A percentile compares a stretch with the other conserved stretches of the same genome.
These are phyloP conservation scores for Cicer chorassanicum DNA, from an alignment of 306 rosid genomes.

Conservation along the genomic window DNA sequence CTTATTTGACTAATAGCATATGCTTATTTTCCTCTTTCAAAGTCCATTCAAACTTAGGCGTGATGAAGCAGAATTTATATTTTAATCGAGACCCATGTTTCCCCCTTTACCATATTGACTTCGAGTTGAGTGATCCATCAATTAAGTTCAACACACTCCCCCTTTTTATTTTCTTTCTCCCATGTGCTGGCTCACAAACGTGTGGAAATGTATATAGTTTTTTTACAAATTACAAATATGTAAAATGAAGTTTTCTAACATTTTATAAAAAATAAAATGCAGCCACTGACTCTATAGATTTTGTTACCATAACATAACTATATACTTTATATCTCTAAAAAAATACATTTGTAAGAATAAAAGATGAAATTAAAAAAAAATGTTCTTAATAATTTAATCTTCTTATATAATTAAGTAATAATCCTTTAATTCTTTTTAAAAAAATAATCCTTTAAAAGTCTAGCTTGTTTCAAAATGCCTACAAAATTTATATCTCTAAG, in stretches of 20 bases:
- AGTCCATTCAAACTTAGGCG: slow-evolving; percentile 33
- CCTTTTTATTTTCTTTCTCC: not conserved
- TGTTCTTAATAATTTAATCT: no score
- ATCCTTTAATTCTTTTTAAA: no score
- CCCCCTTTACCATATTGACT: not conserved
- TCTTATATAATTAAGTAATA: no score
- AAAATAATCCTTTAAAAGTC: no score
- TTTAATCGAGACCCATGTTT: slow-evolving; percentile 18
- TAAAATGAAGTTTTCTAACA: not conserved
- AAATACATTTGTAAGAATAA: no score
- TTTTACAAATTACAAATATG: not conserved
- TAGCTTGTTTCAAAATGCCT: no score
- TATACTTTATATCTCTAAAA: no score
- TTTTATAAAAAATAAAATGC: not conserved
- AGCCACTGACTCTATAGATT: not conserved
- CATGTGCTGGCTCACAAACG: not conserved
- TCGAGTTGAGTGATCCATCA: slow-evolving; percentile 7
- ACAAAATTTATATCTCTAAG: no score
- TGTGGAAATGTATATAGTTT: not conserved
- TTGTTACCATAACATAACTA: no score
- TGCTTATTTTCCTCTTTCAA: slow-evolving; percentile 1
- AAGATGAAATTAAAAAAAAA: no score
- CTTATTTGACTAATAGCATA: not conserved
- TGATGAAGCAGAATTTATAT: not conserved
- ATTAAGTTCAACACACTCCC: slow-evolving; percentile 13